A percentile compares a stretch with the other conserved stretches of the same genome.
Conservation (phyloP, 495 filamentous ascomycete genomes). For the Aspergillus funiculosus region DNA sequence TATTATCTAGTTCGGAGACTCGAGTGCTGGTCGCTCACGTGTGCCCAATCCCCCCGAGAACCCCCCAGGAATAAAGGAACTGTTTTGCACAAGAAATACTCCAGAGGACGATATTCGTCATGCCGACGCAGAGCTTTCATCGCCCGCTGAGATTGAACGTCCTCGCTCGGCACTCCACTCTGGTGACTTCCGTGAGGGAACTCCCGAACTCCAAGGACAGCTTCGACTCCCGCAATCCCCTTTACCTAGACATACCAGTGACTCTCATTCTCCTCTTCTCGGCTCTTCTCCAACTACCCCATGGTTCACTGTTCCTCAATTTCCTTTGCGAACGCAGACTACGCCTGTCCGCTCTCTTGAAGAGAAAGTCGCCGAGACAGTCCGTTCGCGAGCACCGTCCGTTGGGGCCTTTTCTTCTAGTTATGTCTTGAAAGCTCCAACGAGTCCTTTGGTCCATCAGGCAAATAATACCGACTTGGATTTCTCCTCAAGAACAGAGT, state of each 20-base stretch:
- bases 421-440: conserved; percentile 81
- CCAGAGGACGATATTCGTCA: not conserved
- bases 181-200: conserved; percentile 74
- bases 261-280: conserved; percentile 22
- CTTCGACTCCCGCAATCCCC: conserved; percentile 22
- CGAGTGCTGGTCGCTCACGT: conserved; percentile 12
- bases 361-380: conserved; percentile 15
- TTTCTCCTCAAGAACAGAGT: conserved; percentile 43
- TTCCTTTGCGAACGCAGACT: conserved; percentile 18
- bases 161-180: conserved; percentile 84
- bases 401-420: conserved; percentile 72
- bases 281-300: conserved; percentile 45
- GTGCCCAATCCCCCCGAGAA: conserved; percentile 8
- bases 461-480: conserved; percentile 83
- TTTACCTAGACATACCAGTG: conserved; percentile 15
- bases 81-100: conserved; percentile 8
- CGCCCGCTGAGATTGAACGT: conserved; percentile 61
- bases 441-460: conserved; percentile 86
- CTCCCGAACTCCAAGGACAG: conserved; percentile 22
- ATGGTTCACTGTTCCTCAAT: conserved; percentile 39
- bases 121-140: conserved; percentile 27
- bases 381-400: conserved; percentile 52
- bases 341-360: conserved; percentile 17
- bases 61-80: conserved; percentile 6
- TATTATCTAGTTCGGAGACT: conserved; percentile 12